A percentile compares a stretch with the other conserved stretches of the same genome.
Evolutionary conservation across 2,329 filamentous ascomycete species (phyloP).

Genomic region (Pyrenophora seminiperda): DNA sequence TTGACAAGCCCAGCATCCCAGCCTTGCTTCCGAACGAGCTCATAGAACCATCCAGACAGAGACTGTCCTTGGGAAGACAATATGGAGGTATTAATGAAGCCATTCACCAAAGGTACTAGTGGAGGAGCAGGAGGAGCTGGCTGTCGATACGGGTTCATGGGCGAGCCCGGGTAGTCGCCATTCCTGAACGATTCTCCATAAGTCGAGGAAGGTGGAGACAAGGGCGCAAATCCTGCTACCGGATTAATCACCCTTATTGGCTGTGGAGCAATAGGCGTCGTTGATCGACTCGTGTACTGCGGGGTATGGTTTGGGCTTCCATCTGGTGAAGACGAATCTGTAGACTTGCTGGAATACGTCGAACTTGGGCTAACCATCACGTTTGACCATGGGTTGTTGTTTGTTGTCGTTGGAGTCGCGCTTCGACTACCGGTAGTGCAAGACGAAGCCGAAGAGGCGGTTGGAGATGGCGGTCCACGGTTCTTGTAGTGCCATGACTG

Average conservation of each 20-base stretch:
- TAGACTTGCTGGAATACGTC: conserved; percentile 36
- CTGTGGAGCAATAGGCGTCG: conserved; percentile 46
- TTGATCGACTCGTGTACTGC: conserved; percentile 47
- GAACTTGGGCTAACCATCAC: conserved; percentile 42
- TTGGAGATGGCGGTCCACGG: conserved; percentile 44
- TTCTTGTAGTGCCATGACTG: conserved; percentile 44
- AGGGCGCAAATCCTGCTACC: conserved; percentile 42
- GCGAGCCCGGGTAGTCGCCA: conserved; percentile 38
- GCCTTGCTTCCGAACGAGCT: conserved; percentile 43
- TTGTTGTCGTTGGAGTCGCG: conserved; percentile 44
- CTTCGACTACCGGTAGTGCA: conserved; percentile 46
- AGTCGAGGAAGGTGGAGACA: conserved; percentile 38
- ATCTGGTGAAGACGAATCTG: conserved; percentile 42
- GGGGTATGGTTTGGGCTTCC: conserved; percentile 46
- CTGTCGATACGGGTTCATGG: conserved; percentile 46
- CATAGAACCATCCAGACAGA: conserved; percentile 45
- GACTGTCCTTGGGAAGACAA: conserved; percentile 46
- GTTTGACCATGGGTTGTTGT: conserved; percentile 48
- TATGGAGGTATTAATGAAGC: conserved; percentile 45
- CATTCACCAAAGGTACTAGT: conserved; percentile 42
- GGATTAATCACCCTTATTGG: conserved; percentile 42
- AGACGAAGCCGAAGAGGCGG: conserved; percentile 48
- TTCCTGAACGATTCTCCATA: conserved; percentile 38
- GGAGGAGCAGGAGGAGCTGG: conserved; percentile 22
- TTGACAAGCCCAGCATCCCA: conserved; percentile 43